Conservation (phyloP, 331 rosid species). For the Arachis monticola region DNA sequence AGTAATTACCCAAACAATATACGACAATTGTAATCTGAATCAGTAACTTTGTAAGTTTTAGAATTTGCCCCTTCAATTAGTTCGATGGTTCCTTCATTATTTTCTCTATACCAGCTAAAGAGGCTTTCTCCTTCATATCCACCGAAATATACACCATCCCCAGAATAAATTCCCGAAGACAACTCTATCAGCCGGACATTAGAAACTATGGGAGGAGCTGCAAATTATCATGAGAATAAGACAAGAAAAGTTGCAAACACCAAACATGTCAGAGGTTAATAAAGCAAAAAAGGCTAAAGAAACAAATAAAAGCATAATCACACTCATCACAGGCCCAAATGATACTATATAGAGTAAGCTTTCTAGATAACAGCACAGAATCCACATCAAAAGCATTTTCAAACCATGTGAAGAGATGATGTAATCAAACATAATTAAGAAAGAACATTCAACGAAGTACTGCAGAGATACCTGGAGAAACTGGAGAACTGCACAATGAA, state of each 20-base stretch:
- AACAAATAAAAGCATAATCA: slow-evolving; percentile 12
- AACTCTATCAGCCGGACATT: slow-evolving; percentile 66
- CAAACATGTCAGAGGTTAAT: not conserved
- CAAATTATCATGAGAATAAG: slow-evolving; percentile 44
- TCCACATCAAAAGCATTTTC: slow-evolving; percentile 24
- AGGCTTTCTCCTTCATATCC: slow-evolving; percentile 91
- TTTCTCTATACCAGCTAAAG: slow-evolving; percentile 90
- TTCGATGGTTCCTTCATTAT: slow-evolving; percentile 69
- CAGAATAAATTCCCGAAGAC: slow-evolving; percentile 75
- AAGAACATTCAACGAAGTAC: slow-evolving; percentile 27
- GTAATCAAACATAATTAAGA: slow-evolving; percentile 15
- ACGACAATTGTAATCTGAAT: slow-evolving; percentile 77
- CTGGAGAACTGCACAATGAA: slow-evolving; percentile 65
- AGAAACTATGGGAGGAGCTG: slow-evolving; percentile 89
- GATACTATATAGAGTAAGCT: not conserved
- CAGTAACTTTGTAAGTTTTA: slow-evolving; percentile 68
- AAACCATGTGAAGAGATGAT: slow-evolving; percentile 9
- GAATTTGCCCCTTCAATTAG: slow-evolving; percentile 72
- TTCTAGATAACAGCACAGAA: not conserved
- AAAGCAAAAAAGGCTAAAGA: not conserved
- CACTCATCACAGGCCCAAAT: slow-evolving; percentile 18
- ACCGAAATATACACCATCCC: slow-evolving; percentile 97
- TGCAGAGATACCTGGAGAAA: slow-evolving; percentile 68
- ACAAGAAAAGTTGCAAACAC: slow-evolving; percentile 32
- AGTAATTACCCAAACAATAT: slow-evolving; percentile 84